Evolutionary conservation across 2,329 filamentous ascomycete species (phyloP).

Genomic region (Aspergillus calidoustus): DNA sequence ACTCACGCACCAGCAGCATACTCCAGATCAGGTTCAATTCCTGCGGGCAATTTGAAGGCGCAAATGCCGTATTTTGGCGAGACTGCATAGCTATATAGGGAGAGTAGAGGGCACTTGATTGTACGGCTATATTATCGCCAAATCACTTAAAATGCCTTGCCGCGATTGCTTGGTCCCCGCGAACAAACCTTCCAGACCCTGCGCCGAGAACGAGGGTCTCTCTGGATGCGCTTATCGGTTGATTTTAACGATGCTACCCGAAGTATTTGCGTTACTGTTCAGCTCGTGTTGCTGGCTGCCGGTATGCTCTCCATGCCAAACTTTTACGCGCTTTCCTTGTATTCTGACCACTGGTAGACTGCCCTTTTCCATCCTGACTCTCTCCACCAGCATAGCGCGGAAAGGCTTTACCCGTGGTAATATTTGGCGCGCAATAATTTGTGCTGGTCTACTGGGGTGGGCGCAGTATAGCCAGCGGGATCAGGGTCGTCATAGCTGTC

Average conservation of each 20-base stretch:
- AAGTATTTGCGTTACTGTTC: conserved; percentile 20
- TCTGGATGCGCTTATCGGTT: not conserved
- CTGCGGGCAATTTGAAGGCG: not conserved
- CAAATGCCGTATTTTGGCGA: not conserved
- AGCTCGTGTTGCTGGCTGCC: conserved; percentile 6
- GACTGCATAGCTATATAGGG: conserved; percentile 1
- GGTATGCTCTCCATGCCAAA: conserved; percentile 19
- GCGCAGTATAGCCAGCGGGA: conserved; percentile 16
- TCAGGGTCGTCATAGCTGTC: conserved; percentile 22
- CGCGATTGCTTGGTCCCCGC: not conserved
- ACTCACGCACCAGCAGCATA: not conserved
- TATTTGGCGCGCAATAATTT: conserved; percentile 20
- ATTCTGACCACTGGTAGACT: conserved; percentile 11
- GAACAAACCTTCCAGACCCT: not conserved
- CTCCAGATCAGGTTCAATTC: not conserved
- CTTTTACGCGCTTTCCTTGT: conserved; percentile 12
- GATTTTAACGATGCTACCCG: conserved; percentile 16
- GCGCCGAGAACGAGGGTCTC: conserved; percentile 3
- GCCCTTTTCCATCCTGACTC: conserved; percentile 21
- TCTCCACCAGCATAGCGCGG: conserved; percentile 17
- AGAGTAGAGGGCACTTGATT: not conserved
- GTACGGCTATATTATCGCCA: not conserved
- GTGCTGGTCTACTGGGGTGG: conserved; percentile 22
- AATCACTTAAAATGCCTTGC: conserved; percentile 5
- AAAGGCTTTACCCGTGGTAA: conserved; percentile 23